Conservation (phyloP, 108 stramenopile genomes). For the Cylindrotheca closterium region DNA sequence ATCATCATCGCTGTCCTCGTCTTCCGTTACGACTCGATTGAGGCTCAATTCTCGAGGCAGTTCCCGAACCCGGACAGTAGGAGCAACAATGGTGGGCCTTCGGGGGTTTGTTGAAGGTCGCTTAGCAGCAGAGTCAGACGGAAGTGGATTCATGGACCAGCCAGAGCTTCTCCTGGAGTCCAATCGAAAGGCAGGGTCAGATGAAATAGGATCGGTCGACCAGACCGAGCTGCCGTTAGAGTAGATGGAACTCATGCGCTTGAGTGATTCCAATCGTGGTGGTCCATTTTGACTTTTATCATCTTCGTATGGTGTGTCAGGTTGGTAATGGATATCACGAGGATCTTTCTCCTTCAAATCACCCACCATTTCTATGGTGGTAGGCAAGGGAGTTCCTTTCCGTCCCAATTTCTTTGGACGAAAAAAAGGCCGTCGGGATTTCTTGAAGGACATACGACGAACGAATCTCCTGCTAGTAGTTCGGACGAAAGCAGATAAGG, state of each 20-base stretch:
- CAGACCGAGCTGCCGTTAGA: too few species aligned
- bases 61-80: conserved; percentile 1
- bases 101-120: neutral
- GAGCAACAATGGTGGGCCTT: neutral
- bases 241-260: neutral
- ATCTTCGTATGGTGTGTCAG: neutral
- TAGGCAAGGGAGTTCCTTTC: neutral
- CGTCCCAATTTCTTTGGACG: neutral
- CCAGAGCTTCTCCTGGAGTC: too few species aligned
- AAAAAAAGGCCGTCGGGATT: neutral
- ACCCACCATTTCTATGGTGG: neutral
- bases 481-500: neutral
- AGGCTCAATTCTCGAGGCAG: conserved; percentile 7
- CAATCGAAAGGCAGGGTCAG: too few species aligned
- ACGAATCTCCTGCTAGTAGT: neutral
- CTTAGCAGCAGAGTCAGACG: too few species aligned
- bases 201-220: too few species aligned
- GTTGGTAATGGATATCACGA: too few species aligned
- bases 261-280: neutral
- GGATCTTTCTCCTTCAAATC: neutral
- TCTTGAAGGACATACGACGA: neutral
- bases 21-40: neutral
- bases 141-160: too few species aligned
- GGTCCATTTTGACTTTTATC: neutral
- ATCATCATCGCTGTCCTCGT: neutral